A percentile compares a stretch with the other conserved stretches of the same genome.
Conservation (phyloP, 352 stramenopile species). For the Albugo candida region DNA sequence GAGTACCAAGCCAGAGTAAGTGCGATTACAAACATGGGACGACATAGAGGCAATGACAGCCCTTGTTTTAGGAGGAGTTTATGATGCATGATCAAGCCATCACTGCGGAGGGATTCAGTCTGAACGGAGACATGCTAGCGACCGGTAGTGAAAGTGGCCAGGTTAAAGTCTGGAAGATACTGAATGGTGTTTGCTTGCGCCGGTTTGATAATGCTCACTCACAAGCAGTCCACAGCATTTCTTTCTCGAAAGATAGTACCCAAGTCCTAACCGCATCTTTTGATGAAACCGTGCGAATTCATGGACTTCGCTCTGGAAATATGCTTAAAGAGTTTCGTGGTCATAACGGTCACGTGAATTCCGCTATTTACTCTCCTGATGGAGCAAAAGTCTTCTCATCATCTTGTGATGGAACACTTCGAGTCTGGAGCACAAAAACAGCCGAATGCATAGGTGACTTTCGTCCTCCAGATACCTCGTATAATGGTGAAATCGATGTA, state of each 20-base stretch:
- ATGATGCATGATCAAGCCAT: constrained; percentile 84
- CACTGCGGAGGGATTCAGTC: constrained; percentile 71
- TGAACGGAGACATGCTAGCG: constrained; percentile 74
- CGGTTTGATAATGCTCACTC: constrained; percentile 74
- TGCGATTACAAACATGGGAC: background rate
- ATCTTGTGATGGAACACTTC: constrained; percentile 83
- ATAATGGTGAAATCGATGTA: constrained; percentile 54
- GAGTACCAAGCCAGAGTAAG: constrained; percentile 79
- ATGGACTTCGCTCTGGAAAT: constrained; percentile 81
- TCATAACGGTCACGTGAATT: constrained; percentile 85
- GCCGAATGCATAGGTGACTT: constrained; percentile 65
- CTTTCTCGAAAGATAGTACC: constrained; percentile 80
- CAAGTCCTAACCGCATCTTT: constrained; percentile 81
- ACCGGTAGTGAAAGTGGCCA: constrained; percentile 72
- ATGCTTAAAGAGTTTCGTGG: constrained; percentile 89
- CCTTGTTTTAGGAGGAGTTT: constrained; percentile 53
- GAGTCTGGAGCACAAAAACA: constrained; percentile 79
- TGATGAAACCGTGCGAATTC: constrained; percentile 82
- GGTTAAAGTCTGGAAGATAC: constrained; percentile 86
- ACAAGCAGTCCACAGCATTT: constrained; percentile 66
- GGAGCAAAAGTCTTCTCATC: constrained; percentile 64
- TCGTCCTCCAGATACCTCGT: constrained; percentile 23
- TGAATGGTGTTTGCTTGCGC: constrained; percentile 76
- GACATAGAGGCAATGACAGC: background rate
- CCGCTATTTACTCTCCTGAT: constrained; percentile 57